phyloP scores from a whole-genome alignment of 1,284 basidiomycete genomes.

The Inonotus obliquus region DNA sequence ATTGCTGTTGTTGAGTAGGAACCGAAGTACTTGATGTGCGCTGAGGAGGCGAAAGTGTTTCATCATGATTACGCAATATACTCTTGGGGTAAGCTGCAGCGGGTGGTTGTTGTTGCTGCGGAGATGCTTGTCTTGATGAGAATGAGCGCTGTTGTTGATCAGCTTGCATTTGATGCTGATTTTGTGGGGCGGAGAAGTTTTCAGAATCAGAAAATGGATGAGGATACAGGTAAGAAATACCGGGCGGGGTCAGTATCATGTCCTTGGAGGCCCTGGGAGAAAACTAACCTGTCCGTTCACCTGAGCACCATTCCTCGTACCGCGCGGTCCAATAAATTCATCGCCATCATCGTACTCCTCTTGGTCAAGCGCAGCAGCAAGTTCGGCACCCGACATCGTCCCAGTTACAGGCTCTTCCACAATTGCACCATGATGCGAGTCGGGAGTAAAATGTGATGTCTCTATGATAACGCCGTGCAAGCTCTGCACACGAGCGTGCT shows the following conservation, averaged over 20 bases:
- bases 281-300: constrained; percentile 10
- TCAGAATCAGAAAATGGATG: neutral
- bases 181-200: neutral
- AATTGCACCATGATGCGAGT: neutral
- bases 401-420: neutral
- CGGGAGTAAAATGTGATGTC: neutral
- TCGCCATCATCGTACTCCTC: constrained; percentile 6
- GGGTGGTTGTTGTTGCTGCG: neutral
- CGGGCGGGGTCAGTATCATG: neutral
- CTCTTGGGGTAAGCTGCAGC: neutral
- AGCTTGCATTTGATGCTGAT: neutral
- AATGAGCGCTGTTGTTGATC: neutral
- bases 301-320: neutral
- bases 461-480: constrained; percentile 12
- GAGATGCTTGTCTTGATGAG: constrained; percentile 2
- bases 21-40: neutral
- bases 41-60: neutral
- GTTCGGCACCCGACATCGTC: neutral
- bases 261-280: neutral
- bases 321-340: neutral
- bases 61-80: neutral
- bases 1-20: neutral
- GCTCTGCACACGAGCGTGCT: constrained; percentile 4
- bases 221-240: neutral
- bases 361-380: constrained; percentile 1